These are phyloP conservation scores for Saccharomyces jurei DNA, from an alignment of 805 yeast species.

Conservation along the genomic window DNA sequence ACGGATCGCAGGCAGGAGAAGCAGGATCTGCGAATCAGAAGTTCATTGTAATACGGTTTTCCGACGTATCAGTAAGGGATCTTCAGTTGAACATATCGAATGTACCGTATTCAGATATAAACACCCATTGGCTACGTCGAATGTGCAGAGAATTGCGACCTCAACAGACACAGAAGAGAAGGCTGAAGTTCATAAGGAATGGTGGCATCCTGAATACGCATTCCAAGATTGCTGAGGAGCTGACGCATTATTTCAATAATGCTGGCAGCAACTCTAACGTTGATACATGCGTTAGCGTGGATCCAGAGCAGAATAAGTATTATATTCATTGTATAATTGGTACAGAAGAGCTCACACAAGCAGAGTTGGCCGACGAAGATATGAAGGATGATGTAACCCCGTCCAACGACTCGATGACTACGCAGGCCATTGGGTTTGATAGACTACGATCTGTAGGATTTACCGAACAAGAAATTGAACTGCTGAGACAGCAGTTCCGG, in stretches of 20 bases:
- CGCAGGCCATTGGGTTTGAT: slow-evolving; percentile 76
- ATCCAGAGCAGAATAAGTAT: slow-evolving; percentile 27
- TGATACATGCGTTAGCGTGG: not conserved
- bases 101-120: slow-evolving; percentile 14
- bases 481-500: slow-evolving; percentile 66
- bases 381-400: slow-evolving; percentile 38
- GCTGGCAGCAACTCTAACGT: slow-evolving; percentile 1
- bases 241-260: slow-evolving; percentile 10
- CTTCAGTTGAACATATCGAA: slow-evolving; percentile 21
- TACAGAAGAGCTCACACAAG: slow-evolving; percentile 32
- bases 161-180: slow-evolving; percentile 9
- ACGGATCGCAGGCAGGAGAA: not conserved
- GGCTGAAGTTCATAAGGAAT: slow-evolving; percentile 24
- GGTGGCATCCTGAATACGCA: slow-evolving; percentile 22
- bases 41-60: slow-evolving; percentile 22
- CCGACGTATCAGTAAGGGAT: slow-evolving; percentile 24
- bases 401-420: slow-evolving; percentile 22
- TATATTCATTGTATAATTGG: slow-evolving; percentile 79
- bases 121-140: slow-evolving; percentile 23
- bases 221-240: slow-evolving; percentile 12
- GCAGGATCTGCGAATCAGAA: slow-evolving; percentile 1
- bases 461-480: slow-evolving; percentile 64
- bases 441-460: slow-evolving; percentile 77
- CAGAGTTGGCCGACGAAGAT: slow-evolving; percentile 48
- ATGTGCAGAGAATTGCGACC: slow-evolving; percentile 22